Evolutionary conservation across 2,329 filamentous ascomycete genomes (phyloP), one percentile per base, ranked within the genome.

Genomic region (Parasarocladium wereldwijsianum): DNA sequence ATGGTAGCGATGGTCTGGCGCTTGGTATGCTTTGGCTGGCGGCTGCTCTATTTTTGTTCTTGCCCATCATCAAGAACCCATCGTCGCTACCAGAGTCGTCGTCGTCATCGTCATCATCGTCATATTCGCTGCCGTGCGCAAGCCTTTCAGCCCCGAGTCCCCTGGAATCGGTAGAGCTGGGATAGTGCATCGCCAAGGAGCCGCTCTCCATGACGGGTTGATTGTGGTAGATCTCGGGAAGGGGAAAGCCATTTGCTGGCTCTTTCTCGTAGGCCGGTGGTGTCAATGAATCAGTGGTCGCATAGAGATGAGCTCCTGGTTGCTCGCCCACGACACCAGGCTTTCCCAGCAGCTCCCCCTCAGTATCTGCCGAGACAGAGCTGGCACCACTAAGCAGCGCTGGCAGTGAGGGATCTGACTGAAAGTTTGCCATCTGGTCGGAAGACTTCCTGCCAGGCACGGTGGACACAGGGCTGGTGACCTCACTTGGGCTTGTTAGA

Each of bases 351-450:
- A 73, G 67, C 28, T 76, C 72, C 2, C 63, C 67, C 37, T 77
- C 72, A 14, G 65, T 54, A 39, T 76, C 72, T 1, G 66, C 69
- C 10, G 70, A 76, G 8, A 76, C 62, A 3, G 72, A 77, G 42
- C 70, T 75, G 7, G 70, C 68, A 8, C 71, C 68, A 33, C 71
- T 76, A 8, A 76, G 55, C 6, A 76, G 52, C 6, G 71, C 70
- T 8, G 72, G 72, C 3, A 77, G 50, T 5, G 72, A 77, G 0
- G 70, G 71, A 31, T 76, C 71, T 3, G 71, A 76, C 32, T 67
- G 68, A 45, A 73, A 75, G 5, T 8, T 17, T 27, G 26, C 31
- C 22, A 6, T 9, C 20, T 6, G 46, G 46, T 24, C 54, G 54
- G 3, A 54, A n/a, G n/a, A n/a, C n/a, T n/a, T n/a, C n/a, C n/a